Evolutionary conservation across 225 moss, liverwort and hornwort species (phyloP).

Genomic region (Physcomitrellopsis africana): DNA sequence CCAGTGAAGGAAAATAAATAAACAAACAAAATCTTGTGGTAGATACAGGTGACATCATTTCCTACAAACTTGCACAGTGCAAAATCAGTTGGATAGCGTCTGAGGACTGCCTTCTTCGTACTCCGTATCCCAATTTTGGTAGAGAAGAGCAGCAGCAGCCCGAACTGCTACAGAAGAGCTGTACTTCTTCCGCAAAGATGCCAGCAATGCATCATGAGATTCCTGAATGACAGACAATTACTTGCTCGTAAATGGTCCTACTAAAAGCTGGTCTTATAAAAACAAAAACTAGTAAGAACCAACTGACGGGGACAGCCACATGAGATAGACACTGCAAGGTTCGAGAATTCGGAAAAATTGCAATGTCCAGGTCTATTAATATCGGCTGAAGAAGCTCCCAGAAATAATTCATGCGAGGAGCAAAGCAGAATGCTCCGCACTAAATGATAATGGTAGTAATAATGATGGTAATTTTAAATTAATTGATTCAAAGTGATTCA

Average conservation of each 20-base stretch:
- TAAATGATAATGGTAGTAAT: no score
- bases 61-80: constrained; percentile 33
- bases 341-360: not conserved
- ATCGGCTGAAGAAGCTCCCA: not conserved
- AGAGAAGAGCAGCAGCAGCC: constrained; percentile 88
- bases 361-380: not conserved
- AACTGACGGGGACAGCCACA: not conserved
- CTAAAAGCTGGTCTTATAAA: not conserved
- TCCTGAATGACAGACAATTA: constrained; percentile 52
- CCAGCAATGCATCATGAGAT: constrained; percentile 84
- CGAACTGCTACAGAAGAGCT: constrained; percentile 90
- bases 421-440: no score
- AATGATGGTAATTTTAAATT: no score
- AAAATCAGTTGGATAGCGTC: constrained; percentile 49
- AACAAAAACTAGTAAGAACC: not conserved
- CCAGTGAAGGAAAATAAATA: constrained; percentile 5
- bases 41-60: constrained; percentile 46
- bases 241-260: not conserved
- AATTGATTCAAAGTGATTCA: no score
- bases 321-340: not conserved
- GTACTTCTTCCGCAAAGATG: constrained; percentile 86
- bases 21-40: constrained; percentile 27
- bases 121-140: constrained; percentile 92
- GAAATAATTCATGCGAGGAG: no score
- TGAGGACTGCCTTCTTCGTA: constrained; percentile 65